Conservation (phyloP, 1,284 basidiomycete species). For the Ustilago xerochloae region DNA sequence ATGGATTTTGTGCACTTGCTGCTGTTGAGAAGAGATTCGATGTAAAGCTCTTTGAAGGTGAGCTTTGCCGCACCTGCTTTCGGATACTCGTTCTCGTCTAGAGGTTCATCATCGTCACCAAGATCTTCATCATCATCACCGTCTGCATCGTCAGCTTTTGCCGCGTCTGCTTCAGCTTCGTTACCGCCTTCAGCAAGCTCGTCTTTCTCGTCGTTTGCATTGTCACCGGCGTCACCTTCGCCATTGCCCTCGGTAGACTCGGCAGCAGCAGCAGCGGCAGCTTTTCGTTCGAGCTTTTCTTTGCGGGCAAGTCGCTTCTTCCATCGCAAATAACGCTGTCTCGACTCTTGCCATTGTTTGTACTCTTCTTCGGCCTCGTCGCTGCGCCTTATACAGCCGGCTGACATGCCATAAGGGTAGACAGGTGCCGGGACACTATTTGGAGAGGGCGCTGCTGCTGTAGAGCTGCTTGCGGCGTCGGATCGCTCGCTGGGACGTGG, state of each 20-base stretch:
- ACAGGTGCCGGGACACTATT: slow-evolving; percentile 50
- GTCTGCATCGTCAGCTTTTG: slow-evolving; percentile 13
- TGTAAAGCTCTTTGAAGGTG: slow-evolving; percentile 84
- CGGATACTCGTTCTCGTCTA: slow-evolving; percentile 49
- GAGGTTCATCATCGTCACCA: slow-evolving; percentile 35
- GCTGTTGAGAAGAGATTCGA: slow-evolving; percentile 81
- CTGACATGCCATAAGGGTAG: slow-evolving; percentile 63
- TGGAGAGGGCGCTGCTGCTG: background rate
- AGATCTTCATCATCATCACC: slow-evolving; percentile 35
- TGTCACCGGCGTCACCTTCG: slow-evolving; percentile 11
- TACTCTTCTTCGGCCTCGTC: slow-evolving; percentile 58
- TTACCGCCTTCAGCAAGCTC: slow-evolving; percentile 41
- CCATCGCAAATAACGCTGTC: slow-evolving; percentile 38
- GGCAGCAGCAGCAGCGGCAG: slow-evolving; percentile 31
- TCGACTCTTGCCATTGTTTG: slow-evolving; percentile 36
- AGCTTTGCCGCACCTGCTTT: slow-evolving; percentile 57
- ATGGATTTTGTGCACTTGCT: slow-evolving; percentile 85
- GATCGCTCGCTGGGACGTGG: slow-evolving; percentile 65
- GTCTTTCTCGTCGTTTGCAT: slow-evolving; percentile 43
- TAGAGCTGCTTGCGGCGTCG: slow-evolving; percentile 25
- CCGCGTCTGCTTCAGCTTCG: slow-evolving; percentile 10
- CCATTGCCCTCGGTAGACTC: slow-evolving; percentile 10
- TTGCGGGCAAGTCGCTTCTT: slow-evolving; percentile 34
- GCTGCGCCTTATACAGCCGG: slow-evolving; percentile 52
- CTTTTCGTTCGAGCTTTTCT: slow-evolving; percentile 38